phyloP scores from a whole-genome alignment of 768 basidiomycete species.

The Calocybe cyanea region DNA sequence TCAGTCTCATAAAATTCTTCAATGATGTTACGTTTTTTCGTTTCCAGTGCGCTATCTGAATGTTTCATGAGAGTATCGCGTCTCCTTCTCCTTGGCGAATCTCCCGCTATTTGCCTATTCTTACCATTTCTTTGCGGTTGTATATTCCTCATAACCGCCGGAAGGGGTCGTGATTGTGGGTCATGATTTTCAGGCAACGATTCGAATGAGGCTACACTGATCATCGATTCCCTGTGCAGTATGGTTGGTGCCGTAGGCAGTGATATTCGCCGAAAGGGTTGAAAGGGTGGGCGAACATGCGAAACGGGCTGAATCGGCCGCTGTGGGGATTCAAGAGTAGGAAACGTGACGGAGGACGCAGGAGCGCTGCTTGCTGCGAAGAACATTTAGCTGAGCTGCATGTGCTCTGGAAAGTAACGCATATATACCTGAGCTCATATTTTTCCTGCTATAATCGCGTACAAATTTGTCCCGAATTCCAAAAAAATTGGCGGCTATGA shows the following conservation, averaged over 20 bases:
- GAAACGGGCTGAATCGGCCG: conserved; percentile 23
- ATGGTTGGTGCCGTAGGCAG: conserved; percentile 50
- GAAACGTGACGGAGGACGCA: conserved; percentile 24
- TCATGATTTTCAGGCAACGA: conserved; percentile 57
- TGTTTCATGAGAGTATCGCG: conserved; percentile 35
- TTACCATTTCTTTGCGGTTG: conserved; percentile 26
- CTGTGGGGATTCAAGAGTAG: conserved; percentile 19
- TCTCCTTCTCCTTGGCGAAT: conserved; percentile 33
- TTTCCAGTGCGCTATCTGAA: conserved; percentile 43
- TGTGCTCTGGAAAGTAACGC: not conserved
- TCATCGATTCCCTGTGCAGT: conserved; percentile 59
- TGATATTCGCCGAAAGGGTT: conserved; percentile 64
- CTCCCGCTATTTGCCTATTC: conserved; percentile 32
- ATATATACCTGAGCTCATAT: too few species aligned
- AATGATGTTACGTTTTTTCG: conserved; percentile 67
- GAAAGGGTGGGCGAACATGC: conserved; percentile 39
- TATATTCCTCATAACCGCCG: conserved; percentile 27
- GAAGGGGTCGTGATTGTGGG: conserved; percentile 20
- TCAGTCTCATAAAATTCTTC: conserved; percentile 82
- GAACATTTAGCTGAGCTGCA: not conserved
- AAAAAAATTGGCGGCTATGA: too few species aligned
- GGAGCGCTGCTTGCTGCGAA: conserved; percentile 9
- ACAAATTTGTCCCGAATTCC: too few species aligned
- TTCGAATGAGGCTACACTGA: conserved; percentile 71
- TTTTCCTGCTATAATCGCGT: too few species aligned